A percentile compares a stretch with the other conserved stretches of the same genome.
These are phyloP conservation scores for Aspergillus carlsbadensis DNA, from an alignment of 495 filamentous ascomycete genomes.

Conservation along the genomic window DNA sequence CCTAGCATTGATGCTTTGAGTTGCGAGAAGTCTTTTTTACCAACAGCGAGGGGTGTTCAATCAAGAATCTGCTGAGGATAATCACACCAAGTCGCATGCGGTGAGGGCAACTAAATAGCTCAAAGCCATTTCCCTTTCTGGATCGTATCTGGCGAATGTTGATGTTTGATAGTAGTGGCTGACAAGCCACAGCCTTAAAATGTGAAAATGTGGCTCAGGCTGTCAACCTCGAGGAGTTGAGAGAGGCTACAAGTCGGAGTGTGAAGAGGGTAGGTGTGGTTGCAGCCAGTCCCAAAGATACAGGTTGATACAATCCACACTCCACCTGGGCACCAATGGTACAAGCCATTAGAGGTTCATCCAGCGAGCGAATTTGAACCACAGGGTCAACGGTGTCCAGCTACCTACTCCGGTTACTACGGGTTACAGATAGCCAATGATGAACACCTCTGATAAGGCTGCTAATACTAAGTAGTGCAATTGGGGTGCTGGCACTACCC, in stretches of 20 bases:
- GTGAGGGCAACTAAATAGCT: background rate
- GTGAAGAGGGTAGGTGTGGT: no score
- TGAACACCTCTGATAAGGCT: background rate
- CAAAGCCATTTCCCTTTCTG: background rate
- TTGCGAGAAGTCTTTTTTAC: background rate
- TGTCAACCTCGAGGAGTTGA: no score
- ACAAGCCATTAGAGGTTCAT: background rate
- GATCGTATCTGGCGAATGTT: background rate
- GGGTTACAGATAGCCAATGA: slow-evolving; percentile 1
- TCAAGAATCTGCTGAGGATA: background rate
- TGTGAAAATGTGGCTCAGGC: slow-evolving; percentile 11
- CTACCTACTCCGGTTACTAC: background rate
- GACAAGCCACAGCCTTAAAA: slow-evolving; percentile 4
- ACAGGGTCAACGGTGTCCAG: background rate
- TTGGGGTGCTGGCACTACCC: background rate
- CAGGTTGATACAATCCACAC: slow-evolving; percentile 18
- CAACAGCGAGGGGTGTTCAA: background rate
- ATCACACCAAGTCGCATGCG: background rate
- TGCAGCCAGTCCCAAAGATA: slow-evolving; percentile 25
- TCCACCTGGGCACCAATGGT: background rate
- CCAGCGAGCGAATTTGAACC: background rate
- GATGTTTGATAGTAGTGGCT: background rate
- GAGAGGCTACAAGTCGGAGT: no score
- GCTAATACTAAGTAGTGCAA: background rate
- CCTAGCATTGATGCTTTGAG: background rate